Evolutionary conservation across 345 rosid species (phyloP).

Genomic region (Brassica napus): DNA sequence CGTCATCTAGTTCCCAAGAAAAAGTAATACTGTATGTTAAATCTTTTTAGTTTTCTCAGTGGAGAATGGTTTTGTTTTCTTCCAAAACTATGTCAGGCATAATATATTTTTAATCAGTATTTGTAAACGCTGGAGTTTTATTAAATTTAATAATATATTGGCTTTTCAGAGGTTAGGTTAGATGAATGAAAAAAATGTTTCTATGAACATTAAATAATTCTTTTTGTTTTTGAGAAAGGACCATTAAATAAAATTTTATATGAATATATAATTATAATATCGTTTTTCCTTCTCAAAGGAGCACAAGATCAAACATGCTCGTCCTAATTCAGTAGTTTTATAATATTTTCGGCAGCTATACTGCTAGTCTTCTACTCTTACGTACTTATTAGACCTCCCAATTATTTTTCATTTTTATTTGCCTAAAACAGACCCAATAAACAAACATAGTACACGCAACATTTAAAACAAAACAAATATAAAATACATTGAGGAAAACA

Average conservation of each 20-base stretch:
- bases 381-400: slow-evolving; percentile 13
- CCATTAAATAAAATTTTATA: not conserved
- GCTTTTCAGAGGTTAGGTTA: slow-evolving; percentile 24
- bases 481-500: not conserved
- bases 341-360: slow-evolving; percentile 27
- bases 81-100: slow-evolving; percentile 28
- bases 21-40: no score
- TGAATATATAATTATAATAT: not conserved
- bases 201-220: not conserved
- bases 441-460: slow-evolving; percentile 9
- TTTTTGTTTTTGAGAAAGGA: no score
- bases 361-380: slow-evolving; percentile 29
- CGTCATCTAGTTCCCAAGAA: not conserved
- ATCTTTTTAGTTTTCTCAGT: no score
- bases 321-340: slow-evolving; percentile 33
- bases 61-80: slow-evolving; percentile 22
- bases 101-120: slow-evolving; percentile 5
- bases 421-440: slow-evolving; percentile 15
- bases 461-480: not conserved
- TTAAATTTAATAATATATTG: slow-evolving; percentile 6
- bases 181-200: slow-evolving; percentile 1
- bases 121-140: slow-evolving; percentile 2
- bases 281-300: not conserved
- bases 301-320: slow-evolving; percentile 34
- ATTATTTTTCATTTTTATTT: slow-evolving; percentile 10